A percentile compares a stretch with the other conserved stretches of the same genome.
These are phyloP conservation scores for Juglanconis oblonga DNA, from an alignment of 2,329 filamentous ascomycete species.

Conservation along the genomic window DNA sequence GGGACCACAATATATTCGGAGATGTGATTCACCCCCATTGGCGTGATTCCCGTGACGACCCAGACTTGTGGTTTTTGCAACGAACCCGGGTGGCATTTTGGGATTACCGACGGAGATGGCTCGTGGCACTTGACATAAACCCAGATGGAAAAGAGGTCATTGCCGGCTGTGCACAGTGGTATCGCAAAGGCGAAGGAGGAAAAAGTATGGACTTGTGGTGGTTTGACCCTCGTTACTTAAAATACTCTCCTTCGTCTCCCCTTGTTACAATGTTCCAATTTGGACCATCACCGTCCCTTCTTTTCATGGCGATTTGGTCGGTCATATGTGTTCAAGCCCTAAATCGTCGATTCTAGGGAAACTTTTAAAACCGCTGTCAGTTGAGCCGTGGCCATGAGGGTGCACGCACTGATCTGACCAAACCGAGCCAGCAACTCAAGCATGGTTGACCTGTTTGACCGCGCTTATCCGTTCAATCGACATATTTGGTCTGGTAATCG, in stretches of 20 bases:
- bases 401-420: constrained; percentile 19
- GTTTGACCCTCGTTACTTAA: not conserved
- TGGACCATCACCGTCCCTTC: not conserved
- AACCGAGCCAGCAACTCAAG: constrained; percentile 23
- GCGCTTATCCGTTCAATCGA: constrained; percentile 20
- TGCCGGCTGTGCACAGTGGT: not conserved
- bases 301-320: no score
- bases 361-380: constrained; percentile 8
- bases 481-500: constrained; percentile 29
- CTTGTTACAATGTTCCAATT: not conserved
- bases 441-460: constrained; percentile 21
- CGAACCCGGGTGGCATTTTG: not conserved
- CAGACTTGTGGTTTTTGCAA: not conserved
- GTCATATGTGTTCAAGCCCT: no score
- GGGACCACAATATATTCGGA: not conserved
- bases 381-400: constrained; percentile 11
- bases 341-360: not conserved
- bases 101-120: not conserved
- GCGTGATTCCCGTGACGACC: not conserved
- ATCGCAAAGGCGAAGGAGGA: not conserved
- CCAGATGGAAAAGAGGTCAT: not conserved
- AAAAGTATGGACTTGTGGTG: not conserved
- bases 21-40: not conserved
- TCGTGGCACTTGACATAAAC: not conserved
- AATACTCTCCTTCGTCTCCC: not conserved